Base-by-base conservation (phyloP, 768 basidiomycete genomes). In the Calocera viscosa region DNA sequence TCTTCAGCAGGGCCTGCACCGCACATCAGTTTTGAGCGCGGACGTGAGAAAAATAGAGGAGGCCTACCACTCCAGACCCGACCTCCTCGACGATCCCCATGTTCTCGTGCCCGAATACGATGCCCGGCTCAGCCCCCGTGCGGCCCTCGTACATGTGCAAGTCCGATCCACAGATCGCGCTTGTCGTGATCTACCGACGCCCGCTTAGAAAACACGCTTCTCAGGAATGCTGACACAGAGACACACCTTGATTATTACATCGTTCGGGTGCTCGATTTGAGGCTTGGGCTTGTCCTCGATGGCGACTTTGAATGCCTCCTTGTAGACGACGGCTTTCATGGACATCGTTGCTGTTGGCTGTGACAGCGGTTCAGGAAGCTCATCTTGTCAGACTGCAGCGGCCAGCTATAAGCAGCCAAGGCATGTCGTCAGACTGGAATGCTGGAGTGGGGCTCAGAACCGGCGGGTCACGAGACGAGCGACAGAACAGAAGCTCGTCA, bases 61-160 rank as follows among this genome's bases (percentile, higher is more conserved):
- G 32, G n/a, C 24, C n/a, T 41, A 49, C 43, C 11, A 66, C 64
- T 11, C 11, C 53, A 8, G 1, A 1, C 16, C 72, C 12, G 17
- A 66, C 76, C 26, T 68, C 79, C 67, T 82, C 80, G 35, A 84
- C 79, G 43, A 84, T 78, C 22, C 82, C 82, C 80, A 68, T 75
- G 26, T 83, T 83, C 71, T 83, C 82, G 71, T 82, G 82, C 11
- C 82, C 82, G 65, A 83, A 83, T 12, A 82, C 77, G 26, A 82
- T 81, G 2, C 81, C 82, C 33, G 80, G 65, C 69, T 82, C 68
- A 1, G 82, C 82, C 12, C 76, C 80, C 1, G 82, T 82, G 66
- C 82, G 81, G 17, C 30, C 28, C 43, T 34, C 65, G n/a, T 66
- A 30, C 65, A 66, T 67, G 33, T 43, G 22, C 64, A 35, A 5